Conservation (phyloP, 805 yeast genomes). For the Nakazawaea ishiwadae region DNA sequence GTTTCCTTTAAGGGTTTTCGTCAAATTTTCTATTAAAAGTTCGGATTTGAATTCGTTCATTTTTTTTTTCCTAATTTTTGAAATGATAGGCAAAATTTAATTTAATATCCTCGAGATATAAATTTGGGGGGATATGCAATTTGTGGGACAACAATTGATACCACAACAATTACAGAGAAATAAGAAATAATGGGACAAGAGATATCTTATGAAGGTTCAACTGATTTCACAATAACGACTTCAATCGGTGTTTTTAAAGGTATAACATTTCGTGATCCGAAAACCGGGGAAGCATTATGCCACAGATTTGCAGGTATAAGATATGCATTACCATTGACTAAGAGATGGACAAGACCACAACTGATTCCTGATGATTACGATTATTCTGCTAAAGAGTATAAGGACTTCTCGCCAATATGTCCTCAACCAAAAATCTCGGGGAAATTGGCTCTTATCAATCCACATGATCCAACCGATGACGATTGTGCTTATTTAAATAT, state of each 20-base stretch:
- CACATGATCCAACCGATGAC: constrained; percentile 18
- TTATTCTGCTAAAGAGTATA: constrained; percentile 28
- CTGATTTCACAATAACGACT: neutral
- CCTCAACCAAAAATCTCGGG: constrained; percentile 23
- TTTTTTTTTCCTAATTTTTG: too few species aligned
- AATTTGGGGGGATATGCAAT: too few species aligned
- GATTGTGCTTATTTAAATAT: constrained; percentile 31
- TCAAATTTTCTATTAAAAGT: too few species aligned
- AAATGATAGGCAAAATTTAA: too few species aligned
- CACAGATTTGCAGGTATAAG: constrained; percentile 28
- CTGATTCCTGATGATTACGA: constrained; percentile 23
- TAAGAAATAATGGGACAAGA: constrained; percentile 12
- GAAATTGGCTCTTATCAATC: neutral
- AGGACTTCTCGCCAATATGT: constrained; percentile 19
- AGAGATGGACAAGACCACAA: constrained; percentile 29
- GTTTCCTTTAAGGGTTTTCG: too few species aligned
- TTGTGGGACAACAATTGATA: too few species aligned
- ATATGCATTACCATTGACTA: constrained; percentile 26
- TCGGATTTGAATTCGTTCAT: too few species aligned
- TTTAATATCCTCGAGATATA: too few species aligned
- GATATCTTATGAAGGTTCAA: constrained; percentile 9
- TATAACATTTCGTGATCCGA: constrained; percentile 4
- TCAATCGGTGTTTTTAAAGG: constrained; percentile 11
- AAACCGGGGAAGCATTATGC: constrained; percentile 4
- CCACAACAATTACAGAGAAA: too few species aligned